phyloP scores from a whole-genome alignment of 139 green algal species.

The Coelastrella sp. region DNA sequence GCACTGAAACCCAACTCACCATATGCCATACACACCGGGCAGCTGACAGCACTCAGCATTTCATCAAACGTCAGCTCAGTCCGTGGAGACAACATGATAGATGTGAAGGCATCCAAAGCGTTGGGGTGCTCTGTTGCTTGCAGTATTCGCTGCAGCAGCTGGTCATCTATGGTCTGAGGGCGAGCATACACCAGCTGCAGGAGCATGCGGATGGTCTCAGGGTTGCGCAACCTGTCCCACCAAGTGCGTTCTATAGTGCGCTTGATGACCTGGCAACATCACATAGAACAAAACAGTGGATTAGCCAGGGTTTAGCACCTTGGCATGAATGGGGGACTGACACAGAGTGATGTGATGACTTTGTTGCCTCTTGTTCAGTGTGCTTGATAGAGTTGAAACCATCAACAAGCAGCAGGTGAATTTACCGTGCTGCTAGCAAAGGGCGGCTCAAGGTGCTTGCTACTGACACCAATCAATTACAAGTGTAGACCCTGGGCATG shows the following conservation, averaged over 20 bases:
- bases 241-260: slow-evolving; percentile 54
- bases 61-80: slow-evolving; percentile 61
- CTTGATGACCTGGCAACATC: slow-evolving; percentile 41
- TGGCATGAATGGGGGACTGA: no score
- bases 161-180: slow-evolving; percentile 46
- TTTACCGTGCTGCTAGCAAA: no score
- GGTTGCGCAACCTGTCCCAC: slow-evolving; percentile 63
- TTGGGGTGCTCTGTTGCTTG: slow-evolving; percentile 58
- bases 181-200: slow-evolving; percentile 71
- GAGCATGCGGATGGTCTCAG: slow-evolving; percentile 58
- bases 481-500: no score
- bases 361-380: no score
- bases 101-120: slow-evolving; percentile 72
- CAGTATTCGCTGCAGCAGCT: slow-evolving; percentile 29
- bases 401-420: no score
- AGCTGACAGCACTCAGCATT: slow-evolving; percentile 47
- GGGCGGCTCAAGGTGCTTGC: no score
- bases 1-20: neutral
- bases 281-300: no score
- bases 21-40: slow-evolving; percentile 42
- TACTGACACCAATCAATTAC: no score
- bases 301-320: no score
- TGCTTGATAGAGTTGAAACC: no score
- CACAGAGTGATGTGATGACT: no score
- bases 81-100: slow-evolving; percentile 68